Base-by-base conservation (phyloP, 2,329 filamentous ascomycete species). In the Nigrospora sphaerica region DNA sequence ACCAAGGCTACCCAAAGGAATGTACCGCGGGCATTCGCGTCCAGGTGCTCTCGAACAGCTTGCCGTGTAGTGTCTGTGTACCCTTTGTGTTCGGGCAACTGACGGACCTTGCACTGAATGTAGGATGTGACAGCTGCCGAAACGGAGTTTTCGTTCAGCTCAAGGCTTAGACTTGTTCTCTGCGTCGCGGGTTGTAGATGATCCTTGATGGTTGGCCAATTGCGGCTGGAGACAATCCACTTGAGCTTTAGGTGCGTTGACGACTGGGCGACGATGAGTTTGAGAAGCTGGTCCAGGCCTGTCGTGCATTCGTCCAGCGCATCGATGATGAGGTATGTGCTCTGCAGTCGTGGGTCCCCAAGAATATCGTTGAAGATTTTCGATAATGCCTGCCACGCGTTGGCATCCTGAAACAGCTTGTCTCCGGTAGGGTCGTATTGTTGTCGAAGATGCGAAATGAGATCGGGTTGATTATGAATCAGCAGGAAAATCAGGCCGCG, bases 1-100 rank as follows among this genome's bases (percentile, higher is more conserved):
- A 69, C 66, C 38, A 71, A 59, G 16, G 68, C 62, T 18, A 70
- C 69, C 69, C 67, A 73, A 32, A 74, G 65, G 44, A 71, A 71
- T 0, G 68, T 73, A 14, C 53, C 61, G 17, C 65, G 49, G 12
- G 66, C 62, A 32, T 71, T 66, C 0, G 6, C 62, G 31, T 71
- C 65, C 0, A 6, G 3, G 2, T n/a, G 17, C 17, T 31, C 14
- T 11, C 19, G 19, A 31, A 13, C 18, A 11, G 44, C 45, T 6
- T 3, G 19, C 17, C 17, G 42, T 12, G 18, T 46, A 18, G 12
- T 40, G 46, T 18, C 44, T 34, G 39, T 39, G 46, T 33, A 37
- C 12, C 6, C 19, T 17, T 7, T 17, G 37, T 2, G 2, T 38
- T 32, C 14, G 42, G 16, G 12, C 11, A 46, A 12, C 19, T 32